Conservation (phyloP, 1,284 basidiomycete species). For the Papiliotrema flavescens region DNA sequence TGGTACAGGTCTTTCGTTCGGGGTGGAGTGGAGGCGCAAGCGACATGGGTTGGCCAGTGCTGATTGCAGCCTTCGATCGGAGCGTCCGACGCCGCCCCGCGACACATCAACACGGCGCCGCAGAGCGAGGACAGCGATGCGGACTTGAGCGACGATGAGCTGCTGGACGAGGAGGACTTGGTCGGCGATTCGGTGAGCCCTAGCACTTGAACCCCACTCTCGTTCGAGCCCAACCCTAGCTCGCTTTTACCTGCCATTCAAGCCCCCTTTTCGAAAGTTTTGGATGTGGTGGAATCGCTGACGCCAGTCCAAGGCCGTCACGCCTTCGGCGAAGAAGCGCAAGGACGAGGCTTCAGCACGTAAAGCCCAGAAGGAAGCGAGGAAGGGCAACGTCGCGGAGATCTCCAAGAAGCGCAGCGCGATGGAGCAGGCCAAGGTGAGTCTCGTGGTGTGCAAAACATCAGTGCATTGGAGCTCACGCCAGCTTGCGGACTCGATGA, state of each 20-base stretch:
- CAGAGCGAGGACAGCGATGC: conserved; percentile 23
- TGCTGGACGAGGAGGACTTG: conserved; percentile 34
- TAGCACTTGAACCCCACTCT: too few species aligned
- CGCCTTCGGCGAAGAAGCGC: conserved; percentile 33
- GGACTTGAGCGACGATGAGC: conserved; percentile 17
- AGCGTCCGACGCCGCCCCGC: conserved; percentile 31
- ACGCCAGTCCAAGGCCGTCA: conserved; percentile 11
- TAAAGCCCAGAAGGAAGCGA: conserved; percentile 39
- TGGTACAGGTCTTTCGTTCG: too few species aligned
- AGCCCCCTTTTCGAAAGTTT: too few species aligned
- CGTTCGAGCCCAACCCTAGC: too few species aligned
- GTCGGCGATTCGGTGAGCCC: conserved; percentile 20
- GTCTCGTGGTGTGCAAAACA: conserved; percentile 4
- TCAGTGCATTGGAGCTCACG: neutral
- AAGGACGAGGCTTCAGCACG: conserved; percentile 28
- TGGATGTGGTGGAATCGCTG: neutral
- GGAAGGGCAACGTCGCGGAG: conserved; percentile 41
- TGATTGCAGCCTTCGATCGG: conserved; percentile 32
- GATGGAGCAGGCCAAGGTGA: conserved; percentile 46
- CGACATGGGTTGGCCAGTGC: neutral
- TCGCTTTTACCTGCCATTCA: too few species aligned
- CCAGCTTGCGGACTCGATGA: conserved; percentile 86
- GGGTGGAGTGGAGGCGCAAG: neutral
- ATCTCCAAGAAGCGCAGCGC: conserved; percentile 42
- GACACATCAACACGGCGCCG: conserved; percentile 41